Evolutionary conservation across 805 yeast genomes (phyloP).

Genomic region (Scheffersomyces ergatensis): DNA sequence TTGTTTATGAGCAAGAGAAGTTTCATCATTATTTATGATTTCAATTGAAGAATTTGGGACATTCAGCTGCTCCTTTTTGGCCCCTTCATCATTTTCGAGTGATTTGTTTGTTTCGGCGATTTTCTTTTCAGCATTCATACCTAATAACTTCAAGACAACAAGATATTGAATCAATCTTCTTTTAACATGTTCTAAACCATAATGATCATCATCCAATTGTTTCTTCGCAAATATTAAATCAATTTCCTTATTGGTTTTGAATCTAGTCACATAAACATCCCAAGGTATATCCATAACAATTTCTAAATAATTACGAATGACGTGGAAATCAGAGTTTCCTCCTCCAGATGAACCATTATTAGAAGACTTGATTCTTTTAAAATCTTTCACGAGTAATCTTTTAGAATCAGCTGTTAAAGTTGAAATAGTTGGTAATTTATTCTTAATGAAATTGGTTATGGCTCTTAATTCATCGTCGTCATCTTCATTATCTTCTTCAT

Average conservation of each 20-base stretch:
- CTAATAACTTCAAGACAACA: slow-evolving; percentile 67
- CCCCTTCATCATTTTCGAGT: slow-evolving; percentile 6
- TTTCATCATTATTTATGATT: slow-evolving; percentile 37
- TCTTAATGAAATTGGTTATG: slow-evolving; percentile 35
- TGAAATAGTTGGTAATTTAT: slow-evolving; percentile 31
- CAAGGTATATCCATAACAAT: slow-evolving; percentile 66
- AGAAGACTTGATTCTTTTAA: slow-evolving; percentile 51
- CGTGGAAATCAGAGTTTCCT: slow-evolving; percentile 62
- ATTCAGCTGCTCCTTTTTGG: neutral
- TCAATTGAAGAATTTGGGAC: slow-evolving; percentile 16
- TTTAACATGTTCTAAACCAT: slow-evolving; percentile 48
- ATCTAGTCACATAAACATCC: slow-evolving; percentile 35
- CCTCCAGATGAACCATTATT: slow-evolving; percentile 31
- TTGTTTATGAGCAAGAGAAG: slow-evolving; percentile 19
- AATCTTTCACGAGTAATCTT: slow-evolving; percentile 46
- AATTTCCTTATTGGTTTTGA: slow-evolving; percentile 39
- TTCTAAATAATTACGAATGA: slow-evolving; percentile 61
- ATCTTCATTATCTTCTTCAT: slow-evolving; percentile 40
- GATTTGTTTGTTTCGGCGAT: slow-evolving; percentile 8
- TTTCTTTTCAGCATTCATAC: slow-evolving; percentile 33
- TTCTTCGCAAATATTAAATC: slow-evolving; percentile 44
- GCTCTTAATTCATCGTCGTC: slow-evolving; percentile 42
- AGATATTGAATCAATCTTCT: slow-evolving; percentile 74
- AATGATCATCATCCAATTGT: slow-evolving; percentile 41
- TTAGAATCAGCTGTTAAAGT: slow-evolving; percentile 37